phyloP scores from a whole-genome alignment of 352 stramenopile genomes.

The Phytophthora syringae region DNA sequence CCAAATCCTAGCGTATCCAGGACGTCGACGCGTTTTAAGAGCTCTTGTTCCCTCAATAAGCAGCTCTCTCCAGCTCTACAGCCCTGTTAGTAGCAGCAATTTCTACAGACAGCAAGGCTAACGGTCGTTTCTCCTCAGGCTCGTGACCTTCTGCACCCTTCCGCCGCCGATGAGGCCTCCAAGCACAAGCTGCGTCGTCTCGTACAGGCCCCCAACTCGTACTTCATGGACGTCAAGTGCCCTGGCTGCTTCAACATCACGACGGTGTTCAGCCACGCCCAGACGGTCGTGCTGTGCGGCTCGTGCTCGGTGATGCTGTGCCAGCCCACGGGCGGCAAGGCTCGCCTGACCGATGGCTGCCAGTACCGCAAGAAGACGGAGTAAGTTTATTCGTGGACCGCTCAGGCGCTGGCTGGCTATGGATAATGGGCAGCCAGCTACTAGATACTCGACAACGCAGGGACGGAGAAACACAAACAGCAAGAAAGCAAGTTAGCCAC shows the following conservation, averaged over 20 bases:
- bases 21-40: no score
- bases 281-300: slow-evolving; percentile 98
- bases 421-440: slow-evolving; percentile 13
- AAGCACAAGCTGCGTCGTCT: slow-evolving; percentile 99
- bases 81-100: no score
- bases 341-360: slow-evolving; percentile 98
- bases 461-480: slow-evolving; percentile 34
- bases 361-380: slow-evolving; percentile 99
- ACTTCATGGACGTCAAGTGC: slow-evolving; percentile 99
- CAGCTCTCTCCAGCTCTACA: slow-evolving; percentile 19
- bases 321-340: slow-evolving; percentile 98
- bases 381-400: slow-evolving; percentile 76
- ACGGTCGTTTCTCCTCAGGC: no score
- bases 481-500: slow-evolving; percentile 41
- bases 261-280: slow-evolving; percentile 99
- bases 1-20: neutral
- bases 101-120: no score
- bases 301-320: slow-evolving; percentile 98
- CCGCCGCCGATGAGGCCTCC: slow-evolving; percentile 93
- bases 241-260: slow-evolving; percentile 99
- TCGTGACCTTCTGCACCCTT: slow-evolving; percentile 98
- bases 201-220: slow-evolving; percentile 99
- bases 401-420: slow-evolving; percentile 14
- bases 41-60: neutral
- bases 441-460: slow-evolving; percentile 43